phyloP scores from a whole-genome alignment of 2,329 filamentous ascomycete genomes.

The Cladosporium oxysporum region DNA sequence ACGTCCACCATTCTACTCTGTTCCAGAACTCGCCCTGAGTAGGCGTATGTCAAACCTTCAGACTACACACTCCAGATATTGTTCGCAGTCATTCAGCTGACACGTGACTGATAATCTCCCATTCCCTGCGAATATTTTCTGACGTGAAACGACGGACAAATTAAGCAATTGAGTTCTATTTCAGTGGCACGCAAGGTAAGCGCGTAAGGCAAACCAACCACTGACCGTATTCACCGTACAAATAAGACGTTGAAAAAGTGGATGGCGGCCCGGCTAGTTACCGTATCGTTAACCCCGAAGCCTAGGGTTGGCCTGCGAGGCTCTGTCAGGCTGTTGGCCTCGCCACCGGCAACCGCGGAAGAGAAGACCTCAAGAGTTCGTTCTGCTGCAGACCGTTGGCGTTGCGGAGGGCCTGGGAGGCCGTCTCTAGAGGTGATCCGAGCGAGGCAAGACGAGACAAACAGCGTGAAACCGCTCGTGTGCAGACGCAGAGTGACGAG shows the following conservation, averaged over 20 bases:
- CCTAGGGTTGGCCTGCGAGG: not conserved
- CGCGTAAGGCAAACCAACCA: not conserved
- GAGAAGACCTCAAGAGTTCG: conserved; percentile 3
- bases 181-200: not conserved
- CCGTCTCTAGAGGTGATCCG: not conserved
- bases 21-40: not conserved
- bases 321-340: not conserved
- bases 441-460: not conserved
- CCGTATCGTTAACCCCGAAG: not conserved
- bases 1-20: not conserved
- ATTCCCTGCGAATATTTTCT: not conserved
- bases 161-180: not conserved
- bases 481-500: conserved; percentile 4
- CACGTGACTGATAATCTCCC: not conserved
- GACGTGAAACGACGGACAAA: not conserved
- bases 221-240: not conserved
- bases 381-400: conserved; percentile 4
- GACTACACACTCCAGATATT: not conserved
- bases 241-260: not conserved
- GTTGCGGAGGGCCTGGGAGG: conserved; percentile 2
- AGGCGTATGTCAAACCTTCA: not conserved
- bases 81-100: not conserved
- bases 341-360: conserved; percentile 6
- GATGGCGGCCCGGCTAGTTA: not conserved
- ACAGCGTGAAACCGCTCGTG: not conserved